A percentile compares a stretch with the other conserved stretches of the same genome.
Conservation (phyloP, 2,329 filamentous ascomycete genomes). For the Fusarium globosum region DNA sequence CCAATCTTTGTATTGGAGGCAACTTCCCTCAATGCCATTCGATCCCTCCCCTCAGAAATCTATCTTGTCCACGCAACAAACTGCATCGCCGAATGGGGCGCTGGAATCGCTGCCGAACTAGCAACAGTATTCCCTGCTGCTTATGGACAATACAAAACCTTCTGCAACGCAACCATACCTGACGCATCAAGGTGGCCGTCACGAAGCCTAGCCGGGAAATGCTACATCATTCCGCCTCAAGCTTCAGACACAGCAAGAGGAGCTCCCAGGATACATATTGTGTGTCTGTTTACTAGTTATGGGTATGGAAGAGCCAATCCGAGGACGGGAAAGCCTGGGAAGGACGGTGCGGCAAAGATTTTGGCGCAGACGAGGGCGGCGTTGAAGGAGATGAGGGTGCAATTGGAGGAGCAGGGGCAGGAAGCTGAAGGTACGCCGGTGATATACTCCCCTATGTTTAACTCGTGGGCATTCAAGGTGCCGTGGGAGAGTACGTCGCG, state of each 20-base stretch:
- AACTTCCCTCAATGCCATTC: slow-evolving; percentile 29
- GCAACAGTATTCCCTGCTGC: slow-evolving; percentile 42
- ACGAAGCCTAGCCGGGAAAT: slow-evolving; percentile 39
- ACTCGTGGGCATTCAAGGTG: slow-evolving; percentile 33
- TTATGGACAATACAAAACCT: slow-evolving; percentile 39
- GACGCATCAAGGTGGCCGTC: slow-evolving; percentile 28
- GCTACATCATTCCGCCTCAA: slow-evolving; percentile 47
- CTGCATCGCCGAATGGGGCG: slow-evolving; percentile 47
- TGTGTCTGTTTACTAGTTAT: slow-evolving; percentile 37
- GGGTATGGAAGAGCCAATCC: slow-evolving; percentile 30
- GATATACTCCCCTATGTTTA: slow-evolving; percentile 38
- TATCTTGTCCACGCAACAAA: slow-evolving; percentile 49
- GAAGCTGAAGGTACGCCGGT: accelerated
- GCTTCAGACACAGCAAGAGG: slow-evolving; percentile 32
- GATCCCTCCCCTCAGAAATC: slow-evolving; percentile 16
- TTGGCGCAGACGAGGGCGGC: slow-evolving; percentile 29
- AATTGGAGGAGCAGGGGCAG: neutral
- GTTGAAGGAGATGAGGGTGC: slow-evolving; percentile 15
- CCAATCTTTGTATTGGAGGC: slow-evolving; percentile 15
- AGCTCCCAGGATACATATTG: slow-evolving; percentile 33
- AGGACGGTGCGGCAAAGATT: slow-evolving; percentile 19
- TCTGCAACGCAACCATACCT: slow-evolving; percentile 38
- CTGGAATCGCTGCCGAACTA: slow-evolving; percentile 46
- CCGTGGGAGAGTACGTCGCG: slow-evolving; percentile 25
- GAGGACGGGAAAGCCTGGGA: slow-evolving; percentile 28